Evolutionary conservation across 306 rosid genomes (phyloP).

Genomic region (Ormosia emarginata): DNA sequence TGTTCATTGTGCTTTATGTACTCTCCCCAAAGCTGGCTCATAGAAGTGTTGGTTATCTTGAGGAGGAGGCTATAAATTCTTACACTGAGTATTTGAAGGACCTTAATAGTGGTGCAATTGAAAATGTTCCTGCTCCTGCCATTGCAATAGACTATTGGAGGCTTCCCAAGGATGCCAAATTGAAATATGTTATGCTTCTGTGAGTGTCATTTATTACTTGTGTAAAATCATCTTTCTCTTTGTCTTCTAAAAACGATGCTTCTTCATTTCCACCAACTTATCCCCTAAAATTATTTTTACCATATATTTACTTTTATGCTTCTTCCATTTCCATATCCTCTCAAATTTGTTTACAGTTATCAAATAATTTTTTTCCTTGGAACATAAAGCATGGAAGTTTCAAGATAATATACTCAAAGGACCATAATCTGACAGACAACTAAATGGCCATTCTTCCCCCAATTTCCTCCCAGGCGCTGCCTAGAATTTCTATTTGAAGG

Average conservation of each 20-base stretch:
- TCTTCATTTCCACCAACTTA: neutral
- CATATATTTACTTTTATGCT: neutral
- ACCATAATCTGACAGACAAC: neutral
- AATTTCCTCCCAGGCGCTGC: neutral
- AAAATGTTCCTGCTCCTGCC: constrained; percentile 72
- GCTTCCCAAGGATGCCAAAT: constrained; percentile 63
- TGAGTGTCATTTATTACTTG: constrained; percentile 30
- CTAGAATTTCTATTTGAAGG: neutral
- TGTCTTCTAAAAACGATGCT: neutral
- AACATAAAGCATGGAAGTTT: neutral
- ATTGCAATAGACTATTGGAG: constrained; percentile 85
- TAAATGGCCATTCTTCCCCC: neutral
- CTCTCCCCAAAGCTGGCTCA: constrained; percentile 66
- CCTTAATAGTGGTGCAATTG: constrained; percentile 52
- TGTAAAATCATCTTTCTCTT: neutral
- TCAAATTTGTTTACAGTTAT: neutral
- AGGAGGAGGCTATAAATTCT: constrained; percentile 71
- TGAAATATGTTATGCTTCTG: constrained; percentile 75
- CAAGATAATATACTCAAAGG: neutral
- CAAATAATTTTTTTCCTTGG: neutral
- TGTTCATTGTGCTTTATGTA: constrained; percentile 52
- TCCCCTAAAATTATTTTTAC: neutral
- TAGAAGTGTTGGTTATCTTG: constrained; percentile 70
- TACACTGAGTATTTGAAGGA: constrained; percentile 59
- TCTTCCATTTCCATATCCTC: neutral